A percentile compares a stretch with the other conserved stretches of the same genome.
Evolutionary conservation across 2,329 filamentous ascomycete species (phyloP).

Genomic region (Colletotrichum sp.): DNA sequence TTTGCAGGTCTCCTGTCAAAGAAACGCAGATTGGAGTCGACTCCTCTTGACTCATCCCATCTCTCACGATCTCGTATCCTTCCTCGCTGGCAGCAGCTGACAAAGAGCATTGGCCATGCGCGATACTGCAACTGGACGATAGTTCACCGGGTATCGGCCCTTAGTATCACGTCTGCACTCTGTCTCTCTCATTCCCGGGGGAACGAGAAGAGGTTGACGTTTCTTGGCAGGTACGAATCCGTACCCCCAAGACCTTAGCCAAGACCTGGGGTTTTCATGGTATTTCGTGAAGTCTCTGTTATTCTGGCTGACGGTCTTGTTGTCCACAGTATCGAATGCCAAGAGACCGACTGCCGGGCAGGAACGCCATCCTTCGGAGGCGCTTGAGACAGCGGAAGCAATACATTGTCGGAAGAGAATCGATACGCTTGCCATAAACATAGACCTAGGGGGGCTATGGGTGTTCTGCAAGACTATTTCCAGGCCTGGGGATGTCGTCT

Average conservation of each 20-base stretch:
- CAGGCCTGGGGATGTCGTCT: not conserved
- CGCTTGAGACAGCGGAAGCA: not conserved
- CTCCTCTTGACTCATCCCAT: slow-evolving; percentile 13
- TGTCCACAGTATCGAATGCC: not conserved
- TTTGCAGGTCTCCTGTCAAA: not conserved
- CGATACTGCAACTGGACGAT: not conserved
- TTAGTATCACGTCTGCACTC: not conserved
- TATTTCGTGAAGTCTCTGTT: not conserved
- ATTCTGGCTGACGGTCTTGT: not conserved
- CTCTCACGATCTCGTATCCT: not conserved
- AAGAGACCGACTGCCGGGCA: not conserved
- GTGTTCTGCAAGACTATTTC: not conserved
- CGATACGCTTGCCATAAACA: not conserved
- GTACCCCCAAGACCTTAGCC: not conserved
- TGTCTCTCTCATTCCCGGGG: not conserved
- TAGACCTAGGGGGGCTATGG: not conserved
- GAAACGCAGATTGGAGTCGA: not conserved
- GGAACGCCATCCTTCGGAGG: not conserved
- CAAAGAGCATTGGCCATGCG: not conserved
- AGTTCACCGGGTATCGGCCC: not conserved
- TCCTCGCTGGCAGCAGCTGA: not conserved
- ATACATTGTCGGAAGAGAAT: not conserved
- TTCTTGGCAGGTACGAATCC: not conserved
- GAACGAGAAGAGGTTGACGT: not conserved
- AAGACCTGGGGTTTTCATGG: not conserved